Conservation (phyloP, 1,284 basidiomycete genomes). For the Ustilago nuda region DNA sequence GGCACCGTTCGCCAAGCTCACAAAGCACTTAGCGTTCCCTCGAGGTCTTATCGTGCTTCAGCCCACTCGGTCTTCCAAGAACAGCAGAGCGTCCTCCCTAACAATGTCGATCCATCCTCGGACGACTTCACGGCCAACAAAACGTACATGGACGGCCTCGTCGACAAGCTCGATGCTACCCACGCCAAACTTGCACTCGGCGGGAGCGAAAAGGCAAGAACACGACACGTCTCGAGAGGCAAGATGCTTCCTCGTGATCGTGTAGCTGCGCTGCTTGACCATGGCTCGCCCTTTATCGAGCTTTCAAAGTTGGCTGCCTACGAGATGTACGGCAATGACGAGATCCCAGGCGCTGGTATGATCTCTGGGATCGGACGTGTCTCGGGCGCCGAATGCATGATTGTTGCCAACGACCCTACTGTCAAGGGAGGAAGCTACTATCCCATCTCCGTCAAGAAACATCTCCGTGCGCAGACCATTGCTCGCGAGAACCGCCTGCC, state of each 20-base stretch:
- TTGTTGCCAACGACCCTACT: conserved; percentile 88
- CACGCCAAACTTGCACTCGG: conserved; percentile 67
- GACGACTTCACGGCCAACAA: conserved; percentile 57
- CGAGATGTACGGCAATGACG: conserved; percentile 82
- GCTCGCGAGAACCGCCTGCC: conserved; percentile 89
- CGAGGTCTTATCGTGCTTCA: conserved; percentile 28
- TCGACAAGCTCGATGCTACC: conserved; percentile 50
- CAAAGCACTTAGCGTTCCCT: conserved; percentile 6
- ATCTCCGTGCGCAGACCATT: conserved; percentile 91
- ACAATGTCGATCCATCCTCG: conserved; percentile 53
- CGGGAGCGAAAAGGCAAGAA: conserved; percentile 76
- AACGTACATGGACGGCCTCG: conserved; percentile 55
- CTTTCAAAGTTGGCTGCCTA: conserved; percentile 86
- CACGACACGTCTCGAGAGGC: conserved; percentile 81
- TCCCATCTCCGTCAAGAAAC: conserved; percentile 94
- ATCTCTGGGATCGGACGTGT: conserved; percentile 89
- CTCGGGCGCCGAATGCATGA: conserved; percentile 82
- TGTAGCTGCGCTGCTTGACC: conserved; percentile 81
- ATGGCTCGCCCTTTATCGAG: conserved; percentile 89
- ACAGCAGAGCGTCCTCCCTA: conserved; percentile 53
- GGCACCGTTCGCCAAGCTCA: conserved; percentile 22
- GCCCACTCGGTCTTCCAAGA: conserved; percentile 42
- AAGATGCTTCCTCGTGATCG: conserved; percentile 85
- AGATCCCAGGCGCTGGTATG: conserved; percentile 87
- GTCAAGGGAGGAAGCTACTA: conserved; percentile 72